Conservation (phyloP, 2,329 filamentous ascomycete species). For the Lecanosticta acicola region DNA sequence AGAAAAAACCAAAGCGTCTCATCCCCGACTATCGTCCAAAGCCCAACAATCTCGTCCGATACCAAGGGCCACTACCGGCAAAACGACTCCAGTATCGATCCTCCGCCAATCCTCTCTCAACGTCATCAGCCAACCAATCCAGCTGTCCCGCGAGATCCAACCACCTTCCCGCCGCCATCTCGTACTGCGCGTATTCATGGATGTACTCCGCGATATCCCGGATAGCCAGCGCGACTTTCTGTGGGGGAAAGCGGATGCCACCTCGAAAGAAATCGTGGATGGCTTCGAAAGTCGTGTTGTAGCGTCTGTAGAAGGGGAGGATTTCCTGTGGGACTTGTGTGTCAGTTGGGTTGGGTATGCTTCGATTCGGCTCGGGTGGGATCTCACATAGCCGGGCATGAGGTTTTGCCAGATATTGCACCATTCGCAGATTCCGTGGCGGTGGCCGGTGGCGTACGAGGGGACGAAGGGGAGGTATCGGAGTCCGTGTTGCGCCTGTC, state of each 20-base stretch:
- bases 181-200: background rate
- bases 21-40: no score
- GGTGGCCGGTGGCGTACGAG: constrained; percentile 6
- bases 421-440: constrained; percentile 11
- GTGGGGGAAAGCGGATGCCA: background rate
- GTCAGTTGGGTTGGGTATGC: background rate
- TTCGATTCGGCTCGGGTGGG: background rate
- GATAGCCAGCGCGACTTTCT: constrained; percentile 5
- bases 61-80: constrained; percentile 7
- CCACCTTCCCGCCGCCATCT: background rate
- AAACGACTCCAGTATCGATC: constrained; percentile 5
- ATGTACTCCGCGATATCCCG: constrained; percentile 6
- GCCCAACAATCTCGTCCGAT: constrained; percentile 2
- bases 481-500: background rate
- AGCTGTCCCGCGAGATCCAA: constrained; percentile 1
- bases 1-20: no score
- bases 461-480: constrained; percentile 3
- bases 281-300: constrained; percentile 6
- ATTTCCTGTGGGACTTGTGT: constrained; percentile 3
- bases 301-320: constrained; percentile 4
- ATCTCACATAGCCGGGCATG: constrained; percentile 5
- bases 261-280: constrained; percentile 12
- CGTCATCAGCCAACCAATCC: background rate
- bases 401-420: constrained; percentile 9
- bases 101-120: constrained; percentile 2